Percentiles rank a stretch among this genome's conserved stretches.
These are phyloP conservation scores for Austroboletus festivus DNA, from an alignment of 768 basidiomycete genomes.

Conservation along the genomic window DNA sequence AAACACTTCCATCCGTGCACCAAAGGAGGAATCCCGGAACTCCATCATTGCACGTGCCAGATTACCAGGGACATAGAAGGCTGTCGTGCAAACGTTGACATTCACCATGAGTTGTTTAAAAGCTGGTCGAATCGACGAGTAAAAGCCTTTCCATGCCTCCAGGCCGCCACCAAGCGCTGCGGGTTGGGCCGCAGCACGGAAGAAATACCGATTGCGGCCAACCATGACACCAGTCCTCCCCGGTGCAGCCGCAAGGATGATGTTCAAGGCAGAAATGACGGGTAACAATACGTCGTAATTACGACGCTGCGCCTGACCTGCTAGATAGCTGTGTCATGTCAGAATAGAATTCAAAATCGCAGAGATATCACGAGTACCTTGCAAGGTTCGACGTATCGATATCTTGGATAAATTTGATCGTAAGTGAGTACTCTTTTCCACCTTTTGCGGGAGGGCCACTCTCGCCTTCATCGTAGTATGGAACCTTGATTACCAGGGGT, in stretches of 20 bases:
- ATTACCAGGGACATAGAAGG: conserved; percentile 43
- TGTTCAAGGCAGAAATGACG: conserved; percentile 48
- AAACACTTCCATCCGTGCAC: conserved; percentile 58
- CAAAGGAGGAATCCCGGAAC: conserved; percentile 49
- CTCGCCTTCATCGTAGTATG: conserved; percentile 47
- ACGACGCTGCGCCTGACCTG: conserved; percentile 41
- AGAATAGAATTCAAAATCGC: background rate
- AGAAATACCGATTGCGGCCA: conserved; percentile 54
- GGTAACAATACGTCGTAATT: conserved; percentile 46
- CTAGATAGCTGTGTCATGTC: conserved; percentile 38
- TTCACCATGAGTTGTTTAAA: conserved; percentile 49
- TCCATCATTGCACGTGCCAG: conserved; percentile 41
- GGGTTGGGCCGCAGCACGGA: conserved; percentile 33
- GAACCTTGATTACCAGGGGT: conserved; percentile 38
- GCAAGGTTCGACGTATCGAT: conserved; percentile 42
- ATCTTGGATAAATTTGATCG: conserved; percentile 41
- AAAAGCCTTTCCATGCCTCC: conserved; percentile 56
- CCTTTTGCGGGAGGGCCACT: conserved; percentile 28
- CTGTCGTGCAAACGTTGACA: conserved; percentile 52
- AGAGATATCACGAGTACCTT: conserved; percentile 30
- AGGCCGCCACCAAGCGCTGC: conserved; percentile 48
- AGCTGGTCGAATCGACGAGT: conserved; percentile 38
- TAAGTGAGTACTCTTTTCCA: conserved; percentile 42
- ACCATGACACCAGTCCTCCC: conserved; percentile 50
- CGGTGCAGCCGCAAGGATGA: conserved; percentile 45